Evolutionary conservation across 2,329 filamentous ascomycete genomes (phyloP), one percentile per base, ranked within the genome.

Genomic region (Clarireedia hainanense): DNA sequence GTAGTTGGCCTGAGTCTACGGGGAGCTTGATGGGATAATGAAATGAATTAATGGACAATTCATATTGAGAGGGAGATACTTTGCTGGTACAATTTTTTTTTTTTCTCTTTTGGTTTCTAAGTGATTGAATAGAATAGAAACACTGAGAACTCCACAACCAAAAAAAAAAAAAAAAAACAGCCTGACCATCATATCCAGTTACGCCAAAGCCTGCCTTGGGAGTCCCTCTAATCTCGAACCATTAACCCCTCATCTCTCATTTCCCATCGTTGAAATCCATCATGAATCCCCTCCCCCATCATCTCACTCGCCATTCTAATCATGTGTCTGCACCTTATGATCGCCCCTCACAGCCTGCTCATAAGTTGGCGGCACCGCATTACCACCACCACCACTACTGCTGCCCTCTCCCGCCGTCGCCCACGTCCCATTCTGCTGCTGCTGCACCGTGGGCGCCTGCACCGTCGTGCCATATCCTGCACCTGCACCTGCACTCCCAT

Each of bases 321-420:
- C 65, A 39, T 52, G 61, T 6, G 63, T 61, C 78, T 97, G 94
- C 50, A 96, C 78, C 80, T 97, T 97, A 73, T 96, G 75, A 69
- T 97, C 92, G 1, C 89, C 91, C 66, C 85, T 86, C 57, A 96
- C 86, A 48, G 90, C 92, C 73, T 96, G 89, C 15, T 88, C 87
- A 71, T 97, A 97, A 14, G 86, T 89, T 4, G 94, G 92, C 43
- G 92, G 91, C 34, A 81, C 77, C 12, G 74, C 74, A 49, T 75
- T 68, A 61, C 71, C 73, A 67, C 73, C 73, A 67, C 73, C 68
- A 68, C 73, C 68, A 68, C 73, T 68, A 68, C 73, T 68, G 42
- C 76, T 71, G 23, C 61, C 61, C 53, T 63, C 68, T 47, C 69
- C 65, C 17, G 64, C 65, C 64, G 64, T 62, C 36, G 56, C 58